Evolutionary conservation across 805 yeast genomes (phyloP).

Genomic region (Nakazawaea wyomingensis): DNA sequence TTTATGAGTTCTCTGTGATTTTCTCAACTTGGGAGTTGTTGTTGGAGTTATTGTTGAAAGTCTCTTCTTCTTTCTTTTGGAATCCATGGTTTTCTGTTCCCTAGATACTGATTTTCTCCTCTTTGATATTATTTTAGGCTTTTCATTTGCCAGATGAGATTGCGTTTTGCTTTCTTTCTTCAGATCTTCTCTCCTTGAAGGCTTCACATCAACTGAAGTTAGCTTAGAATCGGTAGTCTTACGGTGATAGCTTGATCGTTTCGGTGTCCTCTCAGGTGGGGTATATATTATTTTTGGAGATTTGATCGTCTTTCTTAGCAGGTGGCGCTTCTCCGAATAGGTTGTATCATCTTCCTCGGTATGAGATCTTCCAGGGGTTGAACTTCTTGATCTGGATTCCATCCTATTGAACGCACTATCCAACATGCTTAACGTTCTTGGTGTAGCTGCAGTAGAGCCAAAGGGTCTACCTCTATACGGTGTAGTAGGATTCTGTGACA

Average conservation of each 20-base stretch:
- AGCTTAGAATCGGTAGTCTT: too few species aligned
- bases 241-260: background rate
- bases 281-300: slow-evolving; percentile 5
- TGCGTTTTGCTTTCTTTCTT: too few species aligned
- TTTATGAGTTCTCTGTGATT: background rate
- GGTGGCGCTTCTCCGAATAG: too few species aligned
- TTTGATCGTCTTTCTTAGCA: background rate
- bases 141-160: too few species aligned
- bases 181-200: background rate
- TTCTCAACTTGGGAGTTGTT: background rate
- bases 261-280: slow-evolving; percentile 6
- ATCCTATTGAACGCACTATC: slow-evolving; percentile 1
- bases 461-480: background rate
- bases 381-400: background rate
- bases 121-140: background rate
- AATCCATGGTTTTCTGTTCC: too few species aligned
- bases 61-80: too few species aligned
- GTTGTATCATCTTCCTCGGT: too few species aligned
- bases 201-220: too few species aligned
- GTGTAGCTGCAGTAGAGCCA: background rate
- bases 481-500: background rate
- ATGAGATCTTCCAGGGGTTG: slow-evolving; percentile 2
- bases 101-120: background rate
- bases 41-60: background rate
- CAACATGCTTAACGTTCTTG: background rate